phyloP scores from a whole-genome alignment of 345 rosid genomes.

The Microthlaspi erraticum region DNA sequence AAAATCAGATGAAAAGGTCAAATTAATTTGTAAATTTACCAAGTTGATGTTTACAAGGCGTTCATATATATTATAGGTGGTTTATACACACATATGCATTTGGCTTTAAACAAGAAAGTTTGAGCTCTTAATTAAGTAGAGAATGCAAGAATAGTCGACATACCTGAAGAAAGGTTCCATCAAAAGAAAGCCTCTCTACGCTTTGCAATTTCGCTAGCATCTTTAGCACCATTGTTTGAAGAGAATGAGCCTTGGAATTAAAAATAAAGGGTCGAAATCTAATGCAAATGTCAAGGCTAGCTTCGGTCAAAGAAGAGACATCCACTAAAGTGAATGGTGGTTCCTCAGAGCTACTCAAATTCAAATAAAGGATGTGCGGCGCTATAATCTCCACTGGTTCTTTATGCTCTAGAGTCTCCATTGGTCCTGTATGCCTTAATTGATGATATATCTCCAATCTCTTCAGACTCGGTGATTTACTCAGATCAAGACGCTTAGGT shows the following conservation, averaged over 20 bases:
- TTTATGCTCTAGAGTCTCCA: not conserved
- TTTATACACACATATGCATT: no score
- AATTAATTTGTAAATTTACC: no score
- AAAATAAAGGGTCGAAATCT: no score
- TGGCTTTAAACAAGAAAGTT: no score
- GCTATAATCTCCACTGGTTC: constrained; percentile 4
- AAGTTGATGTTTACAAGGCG: no score
- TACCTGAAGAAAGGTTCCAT: constrained; percentile 10
- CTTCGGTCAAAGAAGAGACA: constrained; percentile 18
- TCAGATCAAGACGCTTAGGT: constrained; percentile 8
- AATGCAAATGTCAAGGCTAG: not conserved
- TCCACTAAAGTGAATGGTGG: not conserved
- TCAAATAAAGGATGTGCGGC: constrained; percentile 11
- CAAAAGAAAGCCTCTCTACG: constrained; percentile 23
- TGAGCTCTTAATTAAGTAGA: no score
- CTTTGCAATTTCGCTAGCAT: constrained; percentile 15
- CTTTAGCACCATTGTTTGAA: not conserved
- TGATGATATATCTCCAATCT: not conserved
- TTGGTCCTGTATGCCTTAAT: not conserved
- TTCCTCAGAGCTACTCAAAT: not conserved
- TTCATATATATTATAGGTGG: no score
- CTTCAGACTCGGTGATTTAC: not conserved
- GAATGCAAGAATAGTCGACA: not conserved
- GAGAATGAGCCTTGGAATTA: not conserved
- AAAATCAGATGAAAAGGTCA: not conserved